Conservation (phyloP, 176 grass and related monocot genomes). For the Zea mays region DNA sequence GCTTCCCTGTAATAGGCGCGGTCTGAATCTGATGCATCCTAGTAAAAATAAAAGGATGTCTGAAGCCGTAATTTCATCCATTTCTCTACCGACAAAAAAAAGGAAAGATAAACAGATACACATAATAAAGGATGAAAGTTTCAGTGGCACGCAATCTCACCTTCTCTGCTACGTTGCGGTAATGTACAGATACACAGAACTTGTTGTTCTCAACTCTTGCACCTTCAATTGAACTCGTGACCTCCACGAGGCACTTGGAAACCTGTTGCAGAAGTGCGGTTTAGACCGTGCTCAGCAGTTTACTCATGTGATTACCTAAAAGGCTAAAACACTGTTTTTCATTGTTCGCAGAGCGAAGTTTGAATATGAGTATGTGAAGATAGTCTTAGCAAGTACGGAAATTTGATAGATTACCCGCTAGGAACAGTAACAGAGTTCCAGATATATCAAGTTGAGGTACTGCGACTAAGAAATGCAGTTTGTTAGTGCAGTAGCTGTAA, state of each 20-base stretch:
- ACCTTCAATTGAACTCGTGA: slow-evolving; percentile 58
- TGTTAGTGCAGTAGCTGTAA: not conserved
- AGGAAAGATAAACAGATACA: not conserved
- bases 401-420: not conserved
- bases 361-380: too few species aligned
- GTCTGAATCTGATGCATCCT: not conserved
- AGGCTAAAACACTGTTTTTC: too few species aligned
- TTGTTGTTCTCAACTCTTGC: slow-evolving; percentile 89
- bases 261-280: slow-evolving; percentile 48
- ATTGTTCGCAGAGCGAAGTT: too few species aligned
- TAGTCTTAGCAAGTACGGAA: not conserved
- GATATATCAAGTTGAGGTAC: not conserved
- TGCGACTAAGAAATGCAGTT: not conserved
- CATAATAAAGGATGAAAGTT: too few species aligned
- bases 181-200: slow-evolving; percentile 92
- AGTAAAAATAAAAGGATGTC: not conserved
- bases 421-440: not conserved
- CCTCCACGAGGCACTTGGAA: slow-evolving; percentile 65
- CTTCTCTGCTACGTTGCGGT: slow-evolving; percentile 85
- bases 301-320: too few species aligned
- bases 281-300: too few species aligned
- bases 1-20: not conserved
- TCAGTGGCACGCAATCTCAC: slow-evolving; percentile 19
- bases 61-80: not conserved
- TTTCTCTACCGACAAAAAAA: not conserved